Evolutionary conservation across 2,329 filamentous ascomycete species (phyloP), one percentile per base, ranked within the genome.

Genomic region (Penicillium aurantiogriseum): DNA sequence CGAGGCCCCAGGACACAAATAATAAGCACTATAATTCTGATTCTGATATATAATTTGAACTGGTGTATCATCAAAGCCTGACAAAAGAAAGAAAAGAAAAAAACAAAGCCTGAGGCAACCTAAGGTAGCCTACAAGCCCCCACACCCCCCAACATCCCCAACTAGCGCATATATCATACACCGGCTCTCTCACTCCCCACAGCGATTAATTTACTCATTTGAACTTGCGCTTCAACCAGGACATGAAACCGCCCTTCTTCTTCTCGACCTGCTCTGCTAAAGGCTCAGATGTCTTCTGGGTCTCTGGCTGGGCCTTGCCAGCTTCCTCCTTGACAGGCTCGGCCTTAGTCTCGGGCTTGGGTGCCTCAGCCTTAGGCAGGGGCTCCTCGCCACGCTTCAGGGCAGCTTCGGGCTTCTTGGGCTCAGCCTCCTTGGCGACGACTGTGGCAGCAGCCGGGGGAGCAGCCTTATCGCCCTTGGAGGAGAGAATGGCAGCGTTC

Each of bases 191-290:
- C 29, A 35, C 35, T 31, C 31, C 40, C 33, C 42, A 51, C 25
- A n/a, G 19, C 38, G n/a, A 56, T 47, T 56, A 56, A 23, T 53
- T 40, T 27, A 49, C 53, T 47, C 29, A 58, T 55, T 69, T 69
- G 59, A 69, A 59, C 65, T 68, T 69, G 54, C 67, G 67, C 65
- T 70, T 70, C 48, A 70, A 46, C 67, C 67, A 69, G 29, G 61
- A 57, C 45, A 60, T 60, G 52, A 70, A 62, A 6, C 68, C 67
- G 17, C 67, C 68, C 64, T 69, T 62, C 51, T 60, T 60, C 47
- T 56, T 60, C 45, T 56, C 48, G 39, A 51, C 53, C n/a, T 55
- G 52, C 58, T 62, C 50, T 25, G 52, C 56, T 17, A 51, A 39
- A 39, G 61, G 52, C 46, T 56, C 40, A 9, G 51, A 49, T n/a